Conservation (phyloP, 129 eudicot genomes). For the Rutidosis leptorrhynchoides region DNA sequence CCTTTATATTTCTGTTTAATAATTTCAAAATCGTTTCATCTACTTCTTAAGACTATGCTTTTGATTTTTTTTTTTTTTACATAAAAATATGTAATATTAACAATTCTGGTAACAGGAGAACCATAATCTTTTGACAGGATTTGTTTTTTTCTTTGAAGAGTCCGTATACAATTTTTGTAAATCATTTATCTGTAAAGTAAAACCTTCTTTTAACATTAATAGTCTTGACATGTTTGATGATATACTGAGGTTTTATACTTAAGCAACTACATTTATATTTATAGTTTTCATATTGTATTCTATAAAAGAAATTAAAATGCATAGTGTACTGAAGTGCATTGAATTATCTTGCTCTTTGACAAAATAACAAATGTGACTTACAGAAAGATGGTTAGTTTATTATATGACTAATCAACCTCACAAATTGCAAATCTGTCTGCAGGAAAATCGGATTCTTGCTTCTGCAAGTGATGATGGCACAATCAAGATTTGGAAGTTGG, state of each 20-base stretch:
- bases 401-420: background rate
- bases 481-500: slow-evolving; percentile 81
- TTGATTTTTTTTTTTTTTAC: background rate
- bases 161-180: too few relatives aligned
- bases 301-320: too few relatives aligned
- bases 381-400: background rate
- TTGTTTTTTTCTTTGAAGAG: too few relatives aligned
- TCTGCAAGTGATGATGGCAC: slow-evolving; percentile 95
- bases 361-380: background rate
- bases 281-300: background rate
- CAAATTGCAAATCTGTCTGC: slow-evolving; percentile 13
- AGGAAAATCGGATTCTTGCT: slow-evolving; percentile 72
- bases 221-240: too few relatives aligned
- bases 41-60: background rate
- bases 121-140: too few relatives aligned
- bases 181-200: too few relatives aligned
- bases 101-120: background rate
- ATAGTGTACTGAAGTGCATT: background rate
- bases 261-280: background rate
- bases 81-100: background rate
- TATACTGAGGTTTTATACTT: background rate
- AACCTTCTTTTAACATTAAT: too few relatives aligned
- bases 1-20: background rate
- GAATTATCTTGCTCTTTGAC: background rate
- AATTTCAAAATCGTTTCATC: background rate